These are phyloP conservation scores for Puccinia polysora DNA, from an alignment of 1,284 basidiomycete genomes.

Conservation along the genomic window DNA sequence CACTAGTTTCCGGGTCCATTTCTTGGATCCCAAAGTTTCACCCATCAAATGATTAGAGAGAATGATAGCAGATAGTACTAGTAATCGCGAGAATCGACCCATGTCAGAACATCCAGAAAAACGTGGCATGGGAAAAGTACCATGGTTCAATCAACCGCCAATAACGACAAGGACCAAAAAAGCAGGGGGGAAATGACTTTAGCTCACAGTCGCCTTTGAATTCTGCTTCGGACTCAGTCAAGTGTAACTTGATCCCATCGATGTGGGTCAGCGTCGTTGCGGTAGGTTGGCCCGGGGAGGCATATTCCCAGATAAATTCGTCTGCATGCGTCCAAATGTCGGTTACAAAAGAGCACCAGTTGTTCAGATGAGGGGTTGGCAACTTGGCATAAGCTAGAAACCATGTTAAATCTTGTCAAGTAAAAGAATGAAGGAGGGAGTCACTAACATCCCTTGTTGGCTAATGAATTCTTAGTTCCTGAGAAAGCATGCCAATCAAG, in stretches of 20 bases:
- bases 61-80: conserved; percentile 40
- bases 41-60: conserved; percentile 34
- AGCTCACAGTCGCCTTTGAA: conserved; percentile 33
- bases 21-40: conserved; percentile 16
- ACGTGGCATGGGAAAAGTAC: too few relatives aligned
- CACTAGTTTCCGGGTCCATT: conserved; percentile 32
- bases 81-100: not conserved
- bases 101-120: conserved; percentile 2
- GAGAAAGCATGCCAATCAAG: not conserved
- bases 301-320: conserved; percentile 31
- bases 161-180: not conserved
- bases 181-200: not conserved
- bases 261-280: conserved; percentile 15
- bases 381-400: too few relatives aligned
- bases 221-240: not conserved
- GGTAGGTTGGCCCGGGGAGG: conserved; percentile 12
- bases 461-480: conserved; percentile 31
- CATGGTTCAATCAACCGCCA: not conserved
- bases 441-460: conserved; percentile 33
- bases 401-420: not conserved
- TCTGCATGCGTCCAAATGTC: too few relatives aligned
- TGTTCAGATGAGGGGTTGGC: not conserved
- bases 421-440: not conserved
- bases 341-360: not conserved
- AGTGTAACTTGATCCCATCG: not conserved